These are phyloP conservation scores for Penicillium sp. DNA, from an alignment of 2,329 filamentous ascomycete species.

Conservation along the genomic window DNA sequence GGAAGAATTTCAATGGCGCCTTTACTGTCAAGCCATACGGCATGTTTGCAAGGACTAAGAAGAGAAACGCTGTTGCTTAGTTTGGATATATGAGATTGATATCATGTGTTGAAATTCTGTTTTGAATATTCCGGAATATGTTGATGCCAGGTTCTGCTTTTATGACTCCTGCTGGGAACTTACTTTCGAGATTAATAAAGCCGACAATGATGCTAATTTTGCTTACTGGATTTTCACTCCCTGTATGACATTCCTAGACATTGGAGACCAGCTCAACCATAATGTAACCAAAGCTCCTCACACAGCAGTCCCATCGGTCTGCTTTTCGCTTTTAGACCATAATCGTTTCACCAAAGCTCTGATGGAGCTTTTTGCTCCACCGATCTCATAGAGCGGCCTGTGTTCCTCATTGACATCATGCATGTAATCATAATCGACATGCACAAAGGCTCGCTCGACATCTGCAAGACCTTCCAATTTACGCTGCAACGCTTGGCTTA, in stretches of 20 bases:
- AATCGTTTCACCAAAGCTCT: conserved; percentile 1
- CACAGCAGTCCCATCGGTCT: background rate
- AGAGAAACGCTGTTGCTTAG: background rate
- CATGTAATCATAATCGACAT: conserved; percentile 12
- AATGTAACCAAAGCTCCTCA: background rate
- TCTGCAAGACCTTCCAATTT: conserved; percentile 9
- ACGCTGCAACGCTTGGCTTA: conserved; percentile 10
- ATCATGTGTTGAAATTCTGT: background rate
- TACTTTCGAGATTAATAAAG: background rate
- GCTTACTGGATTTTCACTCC: too few relatives aligned
- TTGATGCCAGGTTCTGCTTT: background rate
- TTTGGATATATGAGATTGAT: background rate
- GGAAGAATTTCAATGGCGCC: conserved; percentile 38
- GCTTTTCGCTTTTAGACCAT: background rate
- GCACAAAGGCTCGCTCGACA: conserved; percentile 11
- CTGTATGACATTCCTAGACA: background rate
- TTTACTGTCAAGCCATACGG: conserved; percentile 13
- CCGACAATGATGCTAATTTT: background rate
- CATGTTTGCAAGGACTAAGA: conserved; percentile 1
- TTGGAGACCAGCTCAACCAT: background rate
- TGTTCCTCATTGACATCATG: conserved; percentile 6
- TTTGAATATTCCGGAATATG: background rate
- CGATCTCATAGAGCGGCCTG: background rate
- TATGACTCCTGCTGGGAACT: background rate
- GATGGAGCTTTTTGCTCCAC: conserved; percentile 1